These are phyloP conservation scores for Hericium alpestre DNA, from an alignment of 768 basidiomycete genomes.

Conservation along the genomic window DNA sequence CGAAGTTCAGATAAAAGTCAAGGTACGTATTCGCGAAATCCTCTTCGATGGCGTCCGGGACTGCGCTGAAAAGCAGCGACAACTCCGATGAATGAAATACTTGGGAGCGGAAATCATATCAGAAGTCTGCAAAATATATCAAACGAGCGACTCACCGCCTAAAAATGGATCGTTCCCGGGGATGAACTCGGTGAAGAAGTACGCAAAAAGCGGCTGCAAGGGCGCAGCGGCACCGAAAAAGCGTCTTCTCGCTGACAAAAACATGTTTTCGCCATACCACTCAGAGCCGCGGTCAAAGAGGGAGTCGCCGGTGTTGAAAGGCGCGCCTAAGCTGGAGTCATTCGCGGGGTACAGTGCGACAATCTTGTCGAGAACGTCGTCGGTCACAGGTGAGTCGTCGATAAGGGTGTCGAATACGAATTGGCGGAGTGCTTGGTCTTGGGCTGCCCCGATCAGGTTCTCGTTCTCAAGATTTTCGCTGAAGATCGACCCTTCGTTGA, in stretches of 20 bases:
- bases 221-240: constrained; percentile 40
- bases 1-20: constrained; percentile 47
- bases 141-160: constrained; percentile 29
- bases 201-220: constrained; percentile 39
- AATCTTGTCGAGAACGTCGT: constrained; percentile 29
- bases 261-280: constrained; percentile 54
- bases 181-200: constrained; percentile 47
- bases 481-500: constrained; percentile 45
- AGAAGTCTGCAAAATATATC: neutral
- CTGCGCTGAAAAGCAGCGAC: constrained; percentile 35
- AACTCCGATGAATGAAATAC: constrained; percentile 44
- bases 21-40: constrained; percentile 37
- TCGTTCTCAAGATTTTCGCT: constrained; percentile 28
- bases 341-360: constrained; percentile 36
- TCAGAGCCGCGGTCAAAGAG: constrained; percentile 45
- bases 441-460: constrained; percentile 26
- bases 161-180: constrained; percentile 37
- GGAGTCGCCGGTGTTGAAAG: constrained; percentile 50
- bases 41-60: constrained; percentile 27
- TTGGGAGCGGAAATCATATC: constrained; percentile 10
- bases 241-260: constrained; percentile 36
- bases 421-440: constrained; percentile 33
- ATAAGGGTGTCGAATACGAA: constrained; percentile 41
- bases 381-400: constrained; percentile 40
- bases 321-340: constrained; percentile 24